These are phyloP conservation scores for Cryphonectria nitschkei DNA, from an alignment of 2,329 filamentous ascomycete species.

Conservation along the genomic window DNA sequence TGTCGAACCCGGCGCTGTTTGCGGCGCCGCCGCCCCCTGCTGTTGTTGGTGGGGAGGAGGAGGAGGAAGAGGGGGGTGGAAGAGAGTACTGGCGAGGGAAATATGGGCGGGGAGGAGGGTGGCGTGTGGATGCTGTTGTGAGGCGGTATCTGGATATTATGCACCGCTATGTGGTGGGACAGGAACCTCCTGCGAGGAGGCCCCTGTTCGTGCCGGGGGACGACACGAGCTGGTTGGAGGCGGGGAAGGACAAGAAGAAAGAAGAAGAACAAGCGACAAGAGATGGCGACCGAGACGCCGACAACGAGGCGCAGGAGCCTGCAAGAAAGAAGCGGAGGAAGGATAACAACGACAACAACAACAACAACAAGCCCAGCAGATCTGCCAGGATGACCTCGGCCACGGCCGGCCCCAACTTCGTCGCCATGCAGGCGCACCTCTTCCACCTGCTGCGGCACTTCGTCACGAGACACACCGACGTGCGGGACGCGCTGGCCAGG, in stretches of 20 bases:
- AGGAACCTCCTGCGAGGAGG: constrained; percentile 65
- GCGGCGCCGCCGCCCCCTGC: constrained; percentile 63
- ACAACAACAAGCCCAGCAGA: constrained; percentile 27
- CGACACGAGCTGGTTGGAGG: constrained; percentile 50
- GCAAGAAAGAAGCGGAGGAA: constrained; percentile 57
- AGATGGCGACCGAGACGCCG: background rate
- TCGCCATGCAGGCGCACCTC: constrained; percentile 85
- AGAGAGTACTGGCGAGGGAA: constrained; percentile 85
- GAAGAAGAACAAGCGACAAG: background rate
- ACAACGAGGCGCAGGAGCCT: constrained; percentile 48
- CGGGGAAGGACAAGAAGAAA: constrained; percentile 36
- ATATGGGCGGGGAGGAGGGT: constrained; percentile 83
- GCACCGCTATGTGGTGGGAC: constrained; percentile 73
- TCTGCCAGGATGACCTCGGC: constrained; percentile 24
- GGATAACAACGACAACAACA: constrained; percentile 34
- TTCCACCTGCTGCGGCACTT: constrained; percentile 89
- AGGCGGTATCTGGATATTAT: constrained; percentile 90
- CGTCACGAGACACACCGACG: constrained; percentile 76
- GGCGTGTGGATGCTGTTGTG: constrained; percentile 84
- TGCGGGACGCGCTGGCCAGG: constrained; percentile 81
- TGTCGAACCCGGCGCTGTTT: constrained; percentile 91
- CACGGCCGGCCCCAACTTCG: constrained; percentile 63
- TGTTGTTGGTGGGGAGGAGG: constrained; percentile 47
- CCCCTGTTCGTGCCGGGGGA: constrained; percentile 74
- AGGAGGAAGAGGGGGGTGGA: constrained; percentile 48